Percentiles rank a stretch among this genome's conserved stretches.
These are phyloP conservation scores for Xylaria arbuscula DNA, from an alignment of 2,329 filamentous ascomycete species.

Conservation along the genomic window DNA sequence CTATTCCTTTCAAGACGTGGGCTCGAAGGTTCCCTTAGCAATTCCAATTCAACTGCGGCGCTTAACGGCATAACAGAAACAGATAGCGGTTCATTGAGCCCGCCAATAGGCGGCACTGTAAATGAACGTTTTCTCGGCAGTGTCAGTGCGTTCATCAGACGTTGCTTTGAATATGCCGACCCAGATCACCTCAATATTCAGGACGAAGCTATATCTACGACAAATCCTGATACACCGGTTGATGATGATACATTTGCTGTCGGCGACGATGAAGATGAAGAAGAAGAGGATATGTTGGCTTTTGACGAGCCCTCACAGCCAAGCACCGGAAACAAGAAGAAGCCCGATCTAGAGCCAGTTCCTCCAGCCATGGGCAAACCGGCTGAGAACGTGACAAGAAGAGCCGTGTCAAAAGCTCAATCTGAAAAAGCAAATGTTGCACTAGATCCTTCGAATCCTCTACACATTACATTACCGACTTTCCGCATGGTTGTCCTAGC, in stretches of 20 bases:
- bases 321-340: slow-evolving; percentile 55
- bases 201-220: slow-evolving; percentile 47
- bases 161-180: slow-evolving; percentile 98
- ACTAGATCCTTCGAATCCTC: slow-evolving; percentile 89
- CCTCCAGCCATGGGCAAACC: slow-evolving; percentile 47
- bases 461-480: slow-evolving; percentile 95
- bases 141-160: slow-evolving; percentile 92
- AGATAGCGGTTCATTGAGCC: slow-evolving; percentile 52
- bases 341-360: slow-evolving; percentile 55
- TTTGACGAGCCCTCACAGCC: slow-evolving; percentile 63
- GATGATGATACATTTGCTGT: slow-evolving; percentile 74
- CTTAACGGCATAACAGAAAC: slow-evolving; percentile 58
- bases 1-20: slow-evolving; percentile 92
- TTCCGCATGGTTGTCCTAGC: slow-evolving; percentile 99
- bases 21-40: slow-evolving; percentile 77
- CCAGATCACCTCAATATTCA: slow-evolving; percentile 80
- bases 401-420: slow-evolving; percentile 69
- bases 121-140: slow-evolving; percentile 93
- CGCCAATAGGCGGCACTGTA: slow-evolving; percentile 66
- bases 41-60: slow-evolving; percentile 69
- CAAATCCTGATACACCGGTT: slow-evolving; percentile 45
- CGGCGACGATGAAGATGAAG: slow-evolving; percentile 70
- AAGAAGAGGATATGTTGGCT: slow-evolving; percentile 66
- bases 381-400: slow-evolving; percentile 44
- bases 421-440: slow-evolving; percentile 87